Conservation (phyloP, 768 basidiomycete species). For the Pleurotus sapidus region DNA sequence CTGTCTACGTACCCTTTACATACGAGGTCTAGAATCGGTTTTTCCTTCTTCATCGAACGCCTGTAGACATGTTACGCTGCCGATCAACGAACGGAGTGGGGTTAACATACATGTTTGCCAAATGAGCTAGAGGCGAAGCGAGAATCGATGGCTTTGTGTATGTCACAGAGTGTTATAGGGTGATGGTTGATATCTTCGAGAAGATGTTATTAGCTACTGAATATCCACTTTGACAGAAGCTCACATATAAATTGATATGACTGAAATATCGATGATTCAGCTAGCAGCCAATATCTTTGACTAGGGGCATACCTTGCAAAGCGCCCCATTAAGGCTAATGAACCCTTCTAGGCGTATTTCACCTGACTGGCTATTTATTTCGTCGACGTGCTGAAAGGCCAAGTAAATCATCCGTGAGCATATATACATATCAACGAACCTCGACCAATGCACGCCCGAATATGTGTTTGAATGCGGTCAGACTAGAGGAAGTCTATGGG, state of each 20-base stretch:
- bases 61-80: conserved; percentile 29
- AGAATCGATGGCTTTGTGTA: conserved; percentile 67
- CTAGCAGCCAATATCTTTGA: conserved; percentile 11
- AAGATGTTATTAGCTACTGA: background rate
- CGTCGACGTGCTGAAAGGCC: conserved; percentile 61
- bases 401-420: background rate
- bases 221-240: conserved; percentile 16
- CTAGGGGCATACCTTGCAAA: conserved; percentile 56
- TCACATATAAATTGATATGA: conserved; percentile 86
- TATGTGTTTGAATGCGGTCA: conserved; percentile 68
- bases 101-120: conserved; percentile 58
- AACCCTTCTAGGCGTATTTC: conserved; percentile 72
- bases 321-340: conserved; percentile 73
- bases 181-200: conserved; percentile 76
- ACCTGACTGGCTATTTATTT: conserved; percentile 48
- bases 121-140: conserved; percentile 70
- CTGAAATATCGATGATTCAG: conserved; percentile 36
- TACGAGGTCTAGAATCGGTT: conserved; percentile 43
- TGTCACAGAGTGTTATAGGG: conserved; percentile 58
- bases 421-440: conserved; percentile 36
- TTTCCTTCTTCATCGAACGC: conserved; percentile 68
- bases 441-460: conserved; percentile 72
- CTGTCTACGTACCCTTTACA: conserved; percentile 8
- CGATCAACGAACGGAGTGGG: background rate
- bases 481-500: conserved; percentile 56